phyloP scores from a whole-genome alignment of 768 basidiomycete genomes.

The Neoboletus brunneissimus region DNA sequence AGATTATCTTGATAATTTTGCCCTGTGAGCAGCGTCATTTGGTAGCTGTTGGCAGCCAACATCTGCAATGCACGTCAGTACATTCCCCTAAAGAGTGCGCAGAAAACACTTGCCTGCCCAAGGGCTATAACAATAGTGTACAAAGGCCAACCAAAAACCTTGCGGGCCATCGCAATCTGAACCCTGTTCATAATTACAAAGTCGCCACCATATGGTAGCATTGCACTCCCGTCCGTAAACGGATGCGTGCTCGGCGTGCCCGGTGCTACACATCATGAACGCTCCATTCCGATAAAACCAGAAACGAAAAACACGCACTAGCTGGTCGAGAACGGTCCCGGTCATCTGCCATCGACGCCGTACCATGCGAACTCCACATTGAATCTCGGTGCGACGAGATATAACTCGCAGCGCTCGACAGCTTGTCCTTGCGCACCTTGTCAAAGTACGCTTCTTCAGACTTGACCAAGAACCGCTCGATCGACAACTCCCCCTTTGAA shows the following conservation, averaged over 20 bases:
- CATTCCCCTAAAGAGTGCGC: not conserved
- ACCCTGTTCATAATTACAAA: conserved; percentile 76
- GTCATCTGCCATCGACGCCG: conserved; percentile 39
- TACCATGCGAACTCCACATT: conserved; percentile 66
- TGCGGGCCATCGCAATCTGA: conserved; percentile 80
- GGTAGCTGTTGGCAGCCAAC: conserved; percentile 91
- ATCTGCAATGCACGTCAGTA: conserved; percentile 43
- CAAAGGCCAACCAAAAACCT: conserved; percentile 83
- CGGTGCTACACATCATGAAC: conserved; percentile 28
- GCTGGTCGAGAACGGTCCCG: conserved; percentile 70
- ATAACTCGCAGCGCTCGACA: conserved; percentile 77
- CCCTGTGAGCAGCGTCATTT: conserved; percentile 87
- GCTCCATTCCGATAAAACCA: conserved; percentile 9
- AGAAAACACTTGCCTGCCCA: conserved; percentile 56
- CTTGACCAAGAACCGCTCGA: conserved; percentile 87
- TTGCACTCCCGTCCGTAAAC: conserved; percentile 44
- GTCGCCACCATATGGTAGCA: conserved; percentile 54
- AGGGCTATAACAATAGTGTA: conserved; percentile 87
- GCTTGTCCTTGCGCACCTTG: conserved; percentile 83
- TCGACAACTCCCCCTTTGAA: conserved; percentile 87
- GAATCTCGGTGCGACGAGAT: conserved; percentile 80
- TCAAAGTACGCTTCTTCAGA: conserved; percentile 94
- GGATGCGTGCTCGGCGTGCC: conserved; percentile 51
- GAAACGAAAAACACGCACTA: conserved; percentile 48
- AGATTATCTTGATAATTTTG: conserved; percentile 77